Evolutionary conservation across 139 green algal species (phyloP).

Genomic region (Yamagishiella unicocca): DNA sequence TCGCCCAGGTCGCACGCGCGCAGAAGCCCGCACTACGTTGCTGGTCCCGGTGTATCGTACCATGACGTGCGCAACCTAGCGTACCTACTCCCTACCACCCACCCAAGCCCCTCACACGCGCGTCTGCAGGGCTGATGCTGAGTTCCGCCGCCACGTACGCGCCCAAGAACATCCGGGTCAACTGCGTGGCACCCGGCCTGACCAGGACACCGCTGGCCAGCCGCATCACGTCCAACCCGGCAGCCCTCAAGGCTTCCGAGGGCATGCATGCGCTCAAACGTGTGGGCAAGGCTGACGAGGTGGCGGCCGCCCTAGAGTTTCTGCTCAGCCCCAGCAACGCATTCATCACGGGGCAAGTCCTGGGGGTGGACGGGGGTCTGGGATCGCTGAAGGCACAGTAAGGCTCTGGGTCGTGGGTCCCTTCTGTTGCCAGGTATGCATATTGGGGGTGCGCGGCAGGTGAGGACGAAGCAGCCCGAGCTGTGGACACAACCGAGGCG

Average conservation of each 20-base stretch:
- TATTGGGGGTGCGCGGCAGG: no score
- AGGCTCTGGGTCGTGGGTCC: no score
- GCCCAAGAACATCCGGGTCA: conserved; percentile 87
- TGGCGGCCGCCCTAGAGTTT: conserved; percentile 80
- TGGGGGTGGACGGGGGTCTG: conserved; percentile 78
- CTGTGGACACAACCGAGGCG: no score
- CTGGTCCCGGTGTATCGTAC: no score
- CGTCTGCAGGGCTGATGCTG: conserved; percentile 61
- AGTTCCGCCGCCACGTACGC: conserved; percentile 82
- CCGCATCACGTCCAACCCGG: conserved; percentile 74
- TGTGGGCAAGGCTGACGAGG: conserved; percentile 82
- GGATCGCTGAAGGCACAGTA: conserved; percentile 66
- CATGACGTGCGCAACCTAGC: no score
- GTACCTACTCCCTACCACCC: neutral
- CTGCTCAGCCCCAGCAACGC: conserved; percentile 76
- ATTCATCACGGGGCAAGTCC: conserved; percentile 74
- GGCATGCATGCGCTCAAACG: conserved; percentile 82
- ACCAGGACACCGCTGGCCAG: conserved; percentile 68
- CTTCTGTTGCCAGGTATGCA: no score
- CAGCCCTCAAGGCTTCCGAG: conserved; percentile 67
- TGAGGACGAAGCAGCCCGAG: no score
- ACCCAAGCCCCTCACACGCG: neutral
- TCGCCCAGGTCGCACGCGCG: no score
- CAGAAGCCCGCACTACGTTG: no score
- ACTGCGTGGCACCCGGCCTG: conserved; percentile 85